Base-by-base conservation (phyloP, 2,329 filamentous ascomycete species). In the Colletotrichum sp. region DNA sequence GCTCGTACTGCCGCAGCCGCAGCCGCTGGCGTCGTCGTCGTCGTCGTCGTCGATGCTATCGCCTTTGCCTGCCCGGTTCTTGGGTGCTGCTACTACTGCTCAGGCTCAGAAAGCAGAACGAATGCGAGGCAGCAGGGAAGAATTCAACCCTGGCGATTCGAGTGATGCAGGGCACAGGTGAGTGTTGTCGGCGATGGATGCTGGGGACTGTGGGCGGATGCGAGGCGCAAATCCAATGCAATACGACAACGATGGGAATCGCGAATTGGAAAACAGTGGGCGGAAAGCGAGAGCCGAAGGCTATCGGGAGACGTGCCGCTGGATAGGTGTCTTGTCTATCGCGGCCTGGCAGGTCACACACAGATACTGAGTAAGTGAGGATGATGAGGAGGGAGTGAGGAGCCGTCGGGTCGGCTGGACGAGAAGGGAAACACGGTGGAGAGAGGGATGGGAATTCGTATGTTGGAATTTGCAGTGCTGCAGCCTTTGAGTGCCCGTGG, bases 1-100 rank as follows among this genome's bases (percentile, higher is more conserved):
- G 72, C 72, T 66, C 61, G 36, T 21, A 52, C 68, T 71, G 48
- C 52, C 67, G 71, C 48, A 58, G 72, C 67, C 65, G 66, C 66
- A 36, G 56, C 72, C 61, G 67, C 36, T 66, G 69, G 59, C 55
- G 21, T 24, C 21, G 21, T 24, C 21, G 21, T 24, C 21, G 21
- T 24, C 21, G 66, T 28, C 18, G 52, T 69, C 30, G 24, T 38
- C 36, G 56, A 38, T 55, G 64, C 28, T 26, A 59, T 24, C 43
- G 56, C 32, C 32, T 36, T 66, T 18, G 12, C 16, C 58, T 59
- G 12, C n/a, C 58, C 43, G 58, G 28, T 56, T 52, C 16, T 58
- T 69, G 24, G 34, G 36, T 68, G 32, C 38, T 43, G n/a, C n/a
- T 52, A n/a, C 18, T 48, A n/a, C 18, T 48, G 38, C 38, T 52